Evolutionary conservation across 352 stramenopile species (phyloP).

Genomic region (Phytophthora litchii): DNA sequence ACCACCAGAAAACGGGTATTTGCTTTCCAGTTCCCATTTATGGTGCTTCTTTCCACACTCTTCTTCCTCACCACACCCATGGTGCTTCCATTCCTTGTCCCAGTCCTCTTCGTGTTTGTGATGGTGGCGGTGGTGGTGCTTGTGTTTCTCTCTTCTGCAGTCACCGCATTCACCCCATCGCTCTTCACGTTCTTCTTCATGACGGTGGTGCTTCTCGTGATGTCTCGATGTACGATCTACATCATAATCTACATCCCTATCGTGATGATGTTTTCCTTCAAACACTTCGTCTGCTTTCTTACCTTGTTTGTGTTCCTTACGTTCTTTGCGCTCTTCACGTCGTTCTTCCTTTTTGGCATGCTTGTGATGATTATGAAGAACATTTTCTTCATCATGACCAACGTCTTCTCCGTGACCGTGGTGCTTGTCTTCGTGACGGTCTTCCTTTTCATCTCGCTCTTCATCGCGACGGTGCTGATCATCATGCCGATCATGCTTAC

Average conservation of each 20-base stretch:
- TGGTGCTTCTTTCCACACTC: slow-evolving; percentile 15
- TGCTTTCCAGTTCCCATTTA: slow-evolving; percentile 12
- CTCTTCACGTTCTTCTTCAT: slow-evolving; percentile 15
- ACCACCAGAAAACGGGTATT: slow-evolving; percentile 34
- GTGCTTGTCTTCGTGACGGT: slow-evolving; percentile 6
- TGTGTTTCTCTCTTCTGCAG: slow-evolving; percentile 8
- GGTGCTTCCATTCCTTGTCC: slow-evolving; percentile 7
- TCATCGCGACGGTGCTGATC: slow-evolving; percentile 6
- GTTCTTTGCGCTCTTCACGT: slow-evolving; percentile 19
- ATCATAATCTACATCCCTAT: slow-evolving; percentile 9
- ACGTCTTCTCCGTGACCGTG: slow-evolving; percentile 5
- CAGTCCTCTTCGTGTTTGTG: slow-evolving; percentile 23
- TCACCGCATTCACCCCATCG: slow-evolving; percentile 12
- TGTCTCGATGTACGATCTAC: neutral
- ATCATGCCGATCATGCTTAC: slow-evolving; percentile 9
- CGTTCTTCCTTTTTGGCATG: slow-evolving; percentile 23
- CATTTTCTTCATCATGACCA: slow-evolving; percentile 1
- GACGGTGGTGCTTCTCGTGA: slow-evolving; percentile 11
- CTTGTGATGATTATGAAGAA: slow-evolving; percentile 13
- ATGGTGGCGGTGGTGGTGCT: neutral
- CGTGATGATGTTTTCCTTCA: slow-evolving; percentile 10
- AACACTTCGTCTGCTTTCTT: slow-evolving; percentile 12
- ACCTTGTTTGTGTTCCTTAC: slow-evolving; percentile 10
- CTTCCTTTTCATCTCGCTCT: slow-evolving; percentile 1
- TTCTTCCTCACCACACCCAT: slow-evolving; percentile 18